Percentiles rank a stretch among this genome's conserved stretches.
Conservation (phyloP, 2,329 filamentous ascomycete genomes). For the Myotisia sp. region DNA sequence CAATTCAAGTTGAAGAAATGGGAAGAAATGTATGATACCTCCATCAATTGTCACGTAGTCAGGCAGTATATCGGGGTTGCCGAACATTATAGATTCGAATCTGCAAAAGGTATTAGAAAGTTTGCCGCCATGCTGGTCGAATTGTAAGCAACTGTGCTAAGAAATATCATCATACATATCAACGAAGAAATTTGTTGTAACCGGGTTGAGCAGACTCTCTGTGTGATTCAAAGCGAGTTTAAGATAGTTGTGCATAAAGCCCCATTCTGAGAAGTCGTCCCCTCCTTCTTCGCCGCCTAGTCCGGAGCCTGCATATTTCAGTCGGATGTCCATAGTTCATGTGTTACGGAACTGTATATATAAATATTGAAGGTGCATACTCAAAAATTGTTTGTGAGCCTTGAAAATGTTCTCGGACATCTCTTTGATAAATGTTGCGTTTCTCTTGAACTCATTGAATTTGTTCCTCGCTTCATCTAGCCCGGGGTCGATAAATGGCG, state of each 20-base stretch:
- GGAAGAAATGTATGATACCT: not conserved
- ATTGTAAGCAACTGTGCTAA: not conserved
- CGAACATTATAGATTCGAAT: not conserved
- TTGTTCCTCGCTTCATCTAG: not conserved
- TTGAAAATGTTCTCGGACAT: constrained; percentile 1
- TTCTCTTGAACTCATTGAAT: not conserved
- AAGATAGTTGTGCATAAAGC: constrained; percentile 22
- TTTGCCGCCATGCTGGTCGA: not conserved
- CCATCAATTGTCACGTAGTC: constrained; percentile 3
- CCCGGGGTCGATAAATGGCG: constrained; percentile 8
- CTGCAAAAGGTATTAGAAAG: not conserved
- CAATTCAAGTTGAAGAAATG: not conserved
- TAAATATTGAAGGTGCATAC: not conserved
- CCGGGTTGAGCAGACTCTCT: constrained; percentile 15
- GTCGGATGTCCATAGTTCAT: no score
- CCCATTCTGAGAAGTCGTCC: constrained; percentile 18
- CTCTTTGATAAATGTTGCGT: not conserved
- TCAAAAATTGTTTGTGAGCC: not conserved
- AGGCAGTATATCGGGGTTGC: not conserved
- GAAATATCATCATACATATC: not conserved
- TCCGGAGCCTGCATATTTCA: constrained; percentile 4
- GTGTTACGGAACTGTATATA: no score
- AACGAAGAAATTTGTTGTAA: not conserved
- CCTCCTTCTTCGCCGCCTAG: constrained; percentile 9
- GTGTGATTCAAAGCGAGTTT: constrained; percentile 25